phyloP scores from a whole-genome alignment of 805 yeast genomes.

The Saturnispora gosingensis region DNA sequence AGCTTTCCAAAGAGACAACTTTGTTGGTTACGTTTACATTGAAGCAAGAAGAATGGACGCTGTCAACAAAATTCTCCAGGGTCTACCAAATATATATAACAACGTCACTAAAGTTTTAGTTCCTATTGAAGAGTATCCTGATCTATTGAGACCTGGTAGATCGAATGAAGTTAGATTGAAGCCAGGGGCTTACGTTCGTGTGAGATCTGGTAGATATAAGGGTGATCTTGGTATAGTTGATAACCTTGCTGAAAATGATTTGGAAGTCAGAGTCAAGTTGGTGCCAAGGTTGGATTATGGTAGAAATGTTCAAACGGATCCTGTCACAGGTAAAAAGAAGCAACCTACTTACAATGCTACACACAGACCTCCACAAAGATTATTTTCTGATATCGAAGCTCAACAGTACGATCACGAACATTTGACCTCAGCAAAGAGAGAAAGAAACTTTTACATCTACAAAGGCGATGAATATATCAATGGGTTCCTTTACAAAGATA shows the following conservation, averaged over 20 bases:
- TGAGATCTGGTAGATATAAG: conserved; percentile 83
- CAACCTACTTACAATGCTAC: conserved; percentile 45
- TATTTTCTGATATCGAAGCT: conserved; percentile 86
- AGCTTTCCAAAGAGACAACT: conserved; percentile 89
- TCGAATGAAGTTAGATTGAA: conserved; percentile 79
- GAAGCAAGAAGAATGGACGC: conserved; percentile 94
- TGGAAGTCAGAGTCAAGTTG: conserved; percentile 86
- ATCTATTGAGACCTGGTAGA: conserved; percentile 80
- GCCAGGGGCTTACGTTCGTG: conserved; percentile 88
- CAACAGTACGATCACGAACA: conserved; percentile 69
- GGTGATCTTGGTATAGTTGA: conserved; percentile 92
- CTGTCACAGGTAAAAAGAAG: conserved; percentile 26
- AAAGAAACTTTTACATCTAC: conserved; percentile 57
- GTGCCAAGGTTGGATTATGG: conserved; percentile 95
- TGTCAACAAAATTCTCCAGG: conserved; percentile 77
- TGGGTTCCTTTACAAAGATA: conserved; percentile 82
- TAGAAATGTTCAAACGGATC: conserved; percentile 31
- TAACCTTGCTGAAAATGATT: conserved; percentile 86
- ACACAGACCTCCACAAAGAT: conserved; percentile 72
- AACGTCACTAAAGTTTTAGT: conserved; percentile 62
- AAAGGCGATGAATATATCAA: conserved; percentile 82
- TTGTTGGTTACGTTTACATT: conserved; percentile 83
- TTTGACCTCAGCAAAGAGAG: conserved; percentile 51
- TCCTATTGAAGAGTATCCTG: conserved; percentile 93
- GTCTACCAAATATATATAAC: conserved; percentile 75